Percentiles rank a stretch among this genome's conserved stretches.
phyloP scores from a whole-genome alignment of 768 basidiomycete genomes.

The Cubamyces lactineus region DNA sequence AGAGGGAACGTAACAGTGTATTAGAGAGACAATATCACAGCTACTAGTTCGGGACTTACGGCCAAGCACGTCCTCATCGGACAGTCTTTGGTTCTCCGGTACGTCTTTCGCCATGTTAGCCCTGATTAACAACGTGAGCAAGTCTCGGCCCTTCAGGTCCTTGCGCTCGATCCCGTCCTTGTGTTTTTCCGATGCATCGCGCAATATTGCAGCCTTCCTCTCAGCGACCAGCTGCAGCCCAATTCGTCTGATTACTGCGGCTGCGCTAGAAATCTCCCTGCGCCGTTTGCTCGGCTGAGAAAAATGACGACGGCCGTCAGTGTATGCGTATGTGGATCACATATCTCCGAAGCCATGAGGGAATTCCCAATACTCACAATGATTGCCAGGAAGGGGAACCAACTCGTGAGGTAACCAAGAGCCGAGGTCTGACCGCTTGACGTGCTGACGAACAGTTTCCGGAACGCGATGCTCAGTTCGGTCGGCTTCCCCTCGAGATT shows the following conservation, averaged over 20 bases:
- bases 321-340: background rate
- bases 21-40: background rate
- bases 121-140: slow-evolving; percentile 61
- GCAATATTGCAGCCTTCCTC: slow-evolving; percentile 24
- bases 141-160: slow-evolving; percentile 48
- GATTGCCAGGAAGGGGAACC: slow-evolving; percentile 28
- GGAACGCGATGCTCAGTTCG: slow-evolving; percentile 38
- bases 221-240: slow-evolving; percentile 34
- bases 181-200: slow-evolving; percentile 25
- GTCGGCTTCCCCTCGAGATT: slow-evolving; percentile 29
- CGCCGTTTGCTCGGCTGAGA: slow-evolving; percentile 8
- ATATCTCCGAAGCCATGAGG: background rate
- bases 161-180: slow-evolving; percentile 38
- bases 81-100: slow-evolving; percentile 55
- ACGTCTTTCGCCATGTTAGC: slow-evolving; percentile 69
- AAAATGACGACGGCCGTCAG: background rate
- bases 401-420: background rate
- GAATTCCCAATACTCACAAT: slow-evolving; percentile 19
- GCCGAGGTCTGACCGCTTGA: background rate
- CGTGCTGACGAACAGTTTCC: slow-evolving; percentile 24
- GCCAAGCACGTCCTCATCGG: slow-evolving; percentile 63
- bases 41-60: slow-evolving; percentile 43
- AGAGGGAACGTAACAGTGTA: too few species aligned
- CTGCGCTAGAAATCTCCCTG: slow-evolving; percentile 10
- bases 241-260: slow-evolving; percentile 30